These are phyloP conservation scores for Lyophyllum shimeji DNA, from an alignment of 768 basidiomycete genomes.

Conservation along the genomic window DNA sequence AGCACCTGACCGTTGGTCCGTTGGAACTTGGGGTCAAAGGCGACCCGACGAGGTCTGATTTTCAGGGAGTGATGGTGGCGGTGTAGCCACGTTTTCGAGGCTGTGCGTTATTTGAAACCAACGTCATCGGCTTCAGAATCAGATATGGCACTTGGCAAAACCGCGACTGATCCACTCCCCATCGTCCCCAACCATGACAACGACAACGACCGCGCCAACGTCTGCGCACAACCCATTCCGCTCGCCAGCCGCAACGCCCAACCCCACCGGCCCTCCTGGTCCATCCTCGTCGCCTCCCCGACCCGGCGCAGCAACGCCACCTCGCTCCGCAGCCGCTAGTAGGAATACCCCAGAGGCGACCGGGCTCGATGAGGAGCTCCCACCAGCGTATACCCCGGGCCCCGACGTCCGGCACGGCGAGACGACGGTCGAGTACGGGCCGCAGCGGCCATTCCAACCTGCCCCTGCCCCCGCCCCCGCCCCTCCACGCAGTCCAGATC, in stretches of 20 bases:
- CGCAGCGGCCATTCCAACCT: conserved; percentile 59
- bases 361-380: conserved; percentile 49
- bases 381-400: conserved; percentile 68
- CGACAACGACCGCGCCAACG: too few relatives aligned
- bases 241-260: too few relatives aligned
- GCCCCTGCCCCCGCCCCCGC: conserved; percentile 22
- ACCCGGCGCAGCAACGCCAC: neutral
- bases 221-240: too few relatives aligned
- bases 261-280: neutral
- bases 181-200: too few relatives aligned
- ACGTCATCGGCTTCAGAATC: too few relatives aligned
- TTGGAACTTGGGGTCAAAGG: too few relatives aligned
- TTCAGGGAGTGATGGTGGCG: too few relatives aligned
- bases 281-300: neutral
- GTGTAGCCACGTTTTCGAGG: too few relatives aligned
- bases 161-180: too few relatives aligned
- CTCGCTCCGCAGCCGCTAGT: neutral
- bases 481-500: neutral
- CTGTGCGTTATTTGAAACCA: too few relatives aligned
- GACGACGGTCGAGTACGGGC: conserved; percentile 61
- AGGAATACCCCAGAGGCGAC: neutral
- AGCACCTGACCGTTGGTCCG: too few relatives aligned
- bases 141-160: neutral
- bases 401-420: conserved; percentile 59
- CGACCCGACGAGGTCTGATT: too few relatives aligned